phyloP scores from a whole-genome alignment of 2,329 filamentous ascomycete genomes.

The Arthrobotrys sphaeroides region DNA sequence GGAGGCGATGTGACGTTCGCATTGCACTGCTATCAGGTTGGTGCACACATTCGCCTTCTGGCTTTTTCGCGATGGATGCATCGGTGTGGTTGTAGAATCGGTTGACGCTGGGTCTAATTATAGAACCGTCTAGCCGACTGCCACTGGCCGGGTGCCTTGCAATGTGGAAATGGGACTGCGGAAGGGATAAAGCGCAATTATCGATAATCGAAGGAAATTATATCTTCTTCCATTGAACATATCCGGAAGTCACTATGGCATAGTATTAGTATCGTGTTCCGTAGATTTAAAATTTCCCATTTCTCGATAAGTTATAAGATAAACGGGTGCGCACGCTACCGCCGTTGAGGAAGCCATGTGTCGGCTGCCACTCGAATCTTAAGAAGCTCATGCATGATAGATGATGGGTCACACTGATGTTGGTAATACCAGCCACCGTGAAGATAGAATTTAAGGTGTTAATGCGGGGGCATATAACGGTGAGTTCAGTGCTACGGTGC shows the following conservation, averaged over 20 bases:
- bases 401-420: not conserved
- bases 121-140: conserved; percentile 17
- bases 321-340: not conserved
- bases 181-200: conserved; percentile 3
- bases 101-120: conserved; percentile 51
- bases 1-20: conserved; percentile 45
- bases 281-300: not conserved
- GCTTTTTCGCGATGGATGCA: not conserved
- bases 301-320: not conserved
- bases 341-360: conserved; percentile 6
- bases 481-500: not conserved
- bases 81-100: conserved; percentile 25
- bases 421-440: not conserved
- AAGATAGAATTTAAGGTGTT: too few relatives aligned
- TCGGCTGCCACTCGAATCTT: not conserved
- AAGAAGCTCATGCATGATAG: not conserved
- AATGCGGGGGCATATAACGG: not conserved
- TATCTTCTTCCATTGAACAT: not conserved
- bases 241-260: not conserved
- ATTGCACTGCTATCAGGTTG: conserved; percentile 7
- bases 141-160: not conserved
- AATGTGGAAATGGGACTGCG: conserved; percentile 8
- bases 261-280: not conserved
- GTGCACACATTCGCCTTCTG: conserved; percentile 1
- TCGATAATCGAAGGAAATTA: conserved; percentile 20